These are phyloP conservation scores for Lachancea lanzarotensis DNA, from an alignment of 805 yeast genomes.

Conservation along the genomic window DNA sequence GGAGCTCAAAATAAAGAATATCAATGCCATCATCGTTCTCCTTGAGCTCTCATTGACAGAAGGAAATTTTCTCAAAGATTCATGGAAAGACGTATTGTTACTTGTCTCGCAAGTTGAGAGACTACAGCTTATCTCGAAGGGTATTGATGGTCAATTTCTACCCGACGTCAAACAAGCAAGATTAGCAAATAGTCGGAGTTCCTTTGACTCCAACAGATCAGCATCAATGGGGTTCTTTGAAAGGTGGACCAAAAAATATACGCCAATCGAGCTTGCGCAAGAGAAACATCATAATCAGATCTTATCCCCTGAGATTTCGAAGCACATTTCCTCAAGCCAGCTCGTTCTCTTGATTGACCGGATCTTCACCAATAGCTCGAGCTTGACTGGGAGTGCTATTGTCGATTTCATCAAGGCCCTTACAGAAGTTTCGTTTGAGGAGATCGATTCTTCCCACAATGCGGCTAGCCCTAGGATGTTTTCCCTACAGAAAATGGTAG, in stretches of 20 bases:
- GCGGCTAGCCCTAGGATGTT: conserved; percentile 83
- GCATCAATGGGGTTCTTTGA: conserved; percentile 44
- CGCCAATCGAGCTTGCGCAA: conserved; percentile 62
- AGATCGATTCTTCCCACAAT: conserved; percentile 80
- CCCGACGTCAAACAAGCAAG: conserved; percentile 83
- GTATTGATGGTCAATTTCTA: conserved; percentile 72
- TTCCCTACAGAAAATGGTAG: conserved; percentile 91
- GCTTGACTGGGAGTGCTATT: conserved; percentile 76
- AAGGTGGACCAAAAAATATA: conserved; percentile 46
- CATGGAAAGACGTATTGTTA: conserved; percentile 81
- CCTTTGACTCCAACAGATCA: conserved; percentile 48
- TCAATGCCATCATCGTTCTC: conserved; percentile 69
- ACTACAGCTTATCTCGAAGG: conserved; percentile 78
- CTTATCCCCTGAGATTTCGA: conserved; percentile 50
- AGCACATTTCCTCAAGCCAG: conserved; percentile 55
- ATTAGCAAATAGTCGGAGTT: conserved; percentile 45
- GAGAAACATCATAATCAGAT: conserved; percentile 68
- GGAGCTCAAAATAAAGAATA: conserved; percentile 71
- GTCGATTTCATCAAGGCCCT: conserved; percentile 81
- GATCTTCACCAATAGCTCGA: conserved; percentile 76
- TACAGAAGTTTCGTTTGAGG: conserved; percentile 81
- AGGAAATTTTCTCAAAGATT: conserved; percentile 62
- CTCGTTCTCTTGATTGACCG: conserved; percentile 77
- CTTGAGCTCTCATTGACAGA: conserved; percentile 72
- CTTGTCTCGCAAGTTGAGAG: conserved; percentile 89